These are phyloP conservation scores for Leccinum fallax DNA, from an alignment of 1,284 basidiomycete species.

Conservation along the genomic window DNA sequence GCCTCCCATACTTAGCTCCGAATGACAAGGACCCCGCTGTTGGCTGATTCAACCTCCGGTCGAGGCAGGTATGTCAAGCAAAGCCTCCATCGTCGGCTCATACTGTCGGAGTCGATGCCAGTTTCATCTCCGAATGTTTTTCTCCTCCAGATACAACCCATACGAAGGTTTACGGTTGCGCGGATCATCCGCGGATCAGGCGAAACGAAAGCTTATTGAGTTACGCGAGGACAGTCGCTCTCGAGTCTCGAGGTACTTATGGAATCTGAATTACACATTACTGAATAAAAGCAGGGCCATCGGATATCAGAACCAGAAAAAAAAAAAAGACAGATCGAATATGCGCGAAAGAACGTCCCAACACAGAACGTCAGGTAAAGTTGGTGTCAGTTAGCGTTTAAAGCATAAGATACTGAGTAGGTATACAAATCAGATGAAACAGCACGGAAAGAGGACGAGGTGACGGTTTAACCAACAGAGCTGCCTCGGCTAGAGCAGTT, in stretches of 20 bases:
- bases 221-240: conserved; percentile 15
- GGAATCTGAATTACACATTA: conserved; percentile 9
- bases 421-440: conserved; percentile 35
- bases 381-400: conserved; percentile 32
- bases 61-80: neutral
- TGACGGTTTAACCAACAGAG: conserved; percentile 10
- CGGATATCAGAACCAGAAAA: conserved; percentile 7
- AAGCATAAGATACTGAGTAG: conserved; percentile 35
- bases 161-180: conserved; percentile 29
- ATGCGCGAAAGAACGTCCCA: conserved; percentile 8
- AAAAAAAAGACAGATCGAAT: conserved; percentile 6
- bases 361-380: conserved; percentile 21
- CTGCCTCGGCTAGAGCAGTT: neutral
- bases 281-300: conserved; percentile 9
- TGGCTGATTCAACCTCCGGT: neutral
- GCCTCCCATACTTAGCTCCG: neutral
- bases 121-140: conserved; percentile 35
- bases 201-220: conserved; percentile 16
- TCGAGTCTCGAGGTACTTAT: conserved; percentile 5
- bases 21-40: neutral
- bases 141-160: conserved; percentile 1
- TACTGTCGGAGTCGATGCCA: conserved; percentile 27
- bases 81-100: neutral
- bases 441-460: conserved; percentile 9
- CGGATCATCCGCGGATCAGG: conserved; percentile 32